Evolutionary conservation across 2,329 filamentous ascomycete species (phyloP), one percentile per base, ranked within the genome.

Genomic region (Parascedosporium putredinis): DNA sequence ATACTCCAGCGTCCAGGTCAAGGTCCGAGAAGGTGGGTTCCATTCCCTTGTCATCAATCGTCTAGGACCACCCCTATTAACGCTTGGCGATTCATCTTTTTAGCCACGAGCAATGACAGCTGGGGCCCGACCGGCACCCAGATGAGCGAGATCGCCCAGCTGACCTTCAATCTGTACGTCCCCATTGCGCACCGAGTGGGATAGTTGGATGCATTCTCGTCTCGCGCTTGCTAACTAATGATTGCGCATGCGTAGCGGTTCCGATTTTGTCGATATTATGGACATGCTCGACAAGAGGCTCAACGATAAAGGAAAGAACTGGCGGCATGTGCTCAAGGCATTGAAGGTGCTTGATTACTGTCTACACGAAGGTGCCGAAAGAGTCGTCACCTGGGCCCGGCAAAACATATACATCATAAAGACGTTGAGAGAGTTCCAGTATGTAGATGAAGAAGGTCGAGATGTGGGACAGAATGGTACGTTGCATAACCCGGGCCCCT

Each of bases 391-490:
- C 4, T 98, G 93, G 93, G 90, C 90, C 55, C 85, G 90, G 61
- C 94, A 97, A 73, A 97, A 95, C 65, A 84, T 96, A 57, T 98
- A 95, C 69, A 93, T 98, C 67, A 95, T 98, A 74, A 97, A 96
- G 74, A 98, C 93, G 25, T 69, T 98, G 65, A 85, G 93, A 63
- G 93, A 98, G 67, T 98, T 98, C 60, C 86, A 93, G 63, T 95
- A 97, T 65, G 80, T 95, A 48, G 93, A 98, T 57, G 93, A 98
- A 62, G 93, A 98, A 55, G 88, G 90, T 45, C 81, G 86, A 55
- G 93, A 98, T 64, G 93, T 98, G 46, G 93, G 93, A 50, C 88
- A 95, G 62, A 97, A 96, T 69, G 91, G 93, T 96, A 73, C 58
- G 81, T 68, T 23, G 14, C 29, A 16, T 14, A 9, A 42, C 22